Conservation (phyloP, 2,329 filamentous ascomycete genomes). For the Colletotrichum camelliae region DNA sequence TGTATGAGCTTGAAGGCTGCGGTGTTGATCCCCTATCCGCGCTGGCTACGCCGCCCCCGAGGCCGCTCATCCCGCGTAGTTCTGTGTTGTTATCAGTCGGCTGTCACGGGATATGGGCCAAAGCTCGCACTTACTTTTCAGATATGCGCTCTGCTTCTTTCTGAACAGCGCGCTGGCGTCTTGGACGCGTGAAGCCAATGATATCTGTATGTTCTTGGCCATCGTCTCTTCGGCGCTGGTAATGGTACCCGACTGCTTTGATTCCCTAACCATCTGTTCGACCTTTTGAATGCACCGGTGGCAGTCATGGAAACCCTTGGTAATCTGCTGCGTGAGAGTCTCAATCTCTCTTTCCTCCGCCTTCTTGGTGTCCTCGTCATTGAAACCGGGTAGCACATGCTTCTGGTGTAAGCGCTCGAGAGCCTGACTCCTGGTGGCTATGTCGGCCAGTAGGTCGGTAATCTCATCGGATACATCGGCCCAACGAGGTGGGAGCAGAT, state of each 20-base stretch:
- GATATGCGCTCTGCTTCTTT: conserved; percentile 96
- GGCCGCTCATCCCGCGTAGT: conserved; percentile 73
- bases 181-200: conserved; percentile 85
- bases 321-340: conserved; percentile 87
- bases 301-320: conserved; percentile 86
- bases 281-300: conserved; percentile 88
- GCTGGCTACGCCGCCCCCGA: conserved; percentile 53
- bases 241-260: conserved; percentile 73
- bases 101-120: background rate
- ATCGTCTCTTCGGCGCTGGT: conserved; percentile 89
- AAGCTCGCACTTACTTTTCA: conserved; percentile 74
- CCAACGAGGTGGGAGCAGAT: conserved; percentile 93
- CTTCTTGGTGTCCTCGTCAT: conserved; percentile 89
- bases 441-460: conserved; percentile 78
- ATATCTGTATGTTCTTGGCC: conserved; percentile 95
- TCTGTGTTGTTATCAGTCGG: conserved; percentile 54
- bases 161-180: conserved; percentile 91
- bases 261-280: conserved; percentile 84
- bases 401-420: conserved; percentile 96
- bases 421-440: conserved; percentile 81
- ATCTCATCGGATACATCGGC: conserved; percentile 95
- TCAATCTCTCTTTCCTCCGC: conserved; percentile 92
- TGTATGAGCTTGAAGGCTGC: conserved; percentile 59
- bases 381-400: conserved; percentile 94
- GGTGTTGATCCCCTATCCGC: conserved; percentile 61